Base-by-base conservation (phyloP, 176 grass and related monocot species). In the Rhynchospora breviuscula region DNA sequence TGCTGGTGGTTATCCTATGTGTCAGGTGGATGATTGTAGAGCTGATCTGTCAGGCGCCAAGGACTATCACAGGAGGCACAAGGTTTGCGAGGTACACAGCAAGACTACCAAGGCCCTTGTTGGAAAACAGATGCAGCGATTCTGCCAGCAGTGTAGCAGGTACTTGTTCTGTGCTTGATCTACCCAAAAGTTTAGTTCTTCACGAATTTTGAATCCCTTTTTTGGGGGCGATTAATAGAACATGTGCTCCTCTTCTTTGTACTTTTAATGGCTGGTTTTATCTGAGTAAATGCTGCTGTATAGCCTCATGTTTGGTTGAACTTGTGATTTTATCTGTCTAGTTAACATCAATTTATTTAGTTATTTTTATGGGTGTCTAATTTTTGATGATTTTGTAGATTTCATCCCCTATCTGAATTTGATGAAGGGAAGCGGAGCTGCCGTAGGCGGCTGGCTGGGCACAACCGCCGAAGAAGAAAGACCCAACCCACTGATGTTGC, bases 141-240 rank as follows among this genome's bases (percentile, higher is more conserved):
- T 96, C 91, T 99, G 97, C 83, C 97, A 99, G 77, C 97, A 99
- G 91, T 96, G 93, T 61, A 96, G 97, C 88, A 96, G 97, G 93
- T 99, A 93, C 86, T 88, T 33, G 80, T 63, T 54, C 29, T 61
- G 10, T 62, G 65, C 21, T 40, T 11, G 18, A 2, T 84, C 59
- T 78, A 52, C 65, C 80, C 62, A 46, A 40, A 35, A 5, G 0
- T n/a, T 35, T 78, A 43, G n/a, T 45, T 12, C 44, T 58, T 62
- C 7, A 46, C 56, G 63, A 58, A 1, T 67, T 69, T 62, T 45
- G 12, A 67, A 40, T 40, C 3, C 35, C 35, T 5, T 40, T 40
- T 40, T 40, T 40, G 35, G 17, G 59, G 60, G 8, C 10, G 8
- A 64, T 64, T 64, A 46, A 46, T 70, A n/a, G 15, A 70, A 69